A percentile compares a stretch with the other conserved stretches of the same genome.
These are phyloP conservation scores for Fusarium verrucosum DNA, from an alignment of 2,329 filamentous ascomycete genomes.

Conservation along the genomic window DNA sequence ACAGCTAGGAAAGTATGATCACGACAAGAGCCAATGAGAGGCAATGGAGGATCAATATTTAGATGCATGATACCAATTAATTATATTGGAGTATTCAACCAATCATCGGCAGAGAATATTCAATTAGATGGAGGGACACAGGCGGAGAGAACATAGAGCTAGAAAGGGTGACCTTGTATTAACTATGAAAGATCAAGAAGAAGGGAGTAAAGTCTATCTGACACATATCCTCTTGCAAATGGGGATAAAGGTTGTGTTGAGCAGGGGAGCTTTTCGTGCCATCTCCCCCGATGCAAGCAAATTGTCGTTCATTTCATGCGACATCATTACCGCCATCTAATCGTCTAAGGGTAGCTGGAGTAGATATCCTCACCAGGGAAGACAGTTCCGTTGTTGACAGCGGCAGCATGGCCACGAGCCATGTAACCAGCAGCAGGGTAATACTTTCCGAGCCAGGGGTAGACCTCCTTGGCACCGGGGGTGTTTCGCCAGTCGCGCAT, in stretches of 20 bases:
- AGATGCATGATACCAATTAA: no score
- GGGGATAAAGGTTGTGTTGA: neutral
- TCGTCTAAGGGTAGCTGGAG: neutral
- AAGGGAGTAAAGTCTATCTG: constrained; percentile 7
- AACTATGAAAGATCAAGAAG: neutral
- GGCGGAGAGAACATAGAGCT: fast-evolving
- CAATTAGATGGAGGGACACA: no score
- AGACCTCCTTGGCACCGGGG: constrained; percentile 63
- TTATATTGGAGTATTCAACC: no score
- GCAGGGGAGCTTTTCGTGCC: neutral
- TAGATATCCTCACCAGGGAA: constrained; percentile 60
- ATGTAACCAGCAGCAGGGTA: constrained; percentile 71
- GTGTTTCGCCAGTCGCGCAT: constrained; percentile 75
- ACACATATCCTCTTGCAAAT: neutral
- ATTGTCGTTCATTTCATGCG: no score
- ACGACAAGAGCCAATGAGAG: no score
- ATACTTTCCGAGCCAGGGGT: constrained; percentile 72
- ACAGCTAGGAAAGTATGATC: no score
- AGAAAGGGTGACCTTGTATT: neutral
- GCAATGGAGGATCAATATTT: no score
- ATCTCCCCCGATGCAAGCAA: neutral
- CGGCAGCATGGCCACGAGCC: constrained; percentile 68
- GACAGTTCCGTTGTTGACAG: constrained; percentile 68
- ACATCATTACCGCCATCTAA: no score
- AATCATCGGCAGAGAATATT: no score